Base-by-base conservation (phyloP, 306 rosid genomes). In the Oemleria cerasiformis region DNA sequence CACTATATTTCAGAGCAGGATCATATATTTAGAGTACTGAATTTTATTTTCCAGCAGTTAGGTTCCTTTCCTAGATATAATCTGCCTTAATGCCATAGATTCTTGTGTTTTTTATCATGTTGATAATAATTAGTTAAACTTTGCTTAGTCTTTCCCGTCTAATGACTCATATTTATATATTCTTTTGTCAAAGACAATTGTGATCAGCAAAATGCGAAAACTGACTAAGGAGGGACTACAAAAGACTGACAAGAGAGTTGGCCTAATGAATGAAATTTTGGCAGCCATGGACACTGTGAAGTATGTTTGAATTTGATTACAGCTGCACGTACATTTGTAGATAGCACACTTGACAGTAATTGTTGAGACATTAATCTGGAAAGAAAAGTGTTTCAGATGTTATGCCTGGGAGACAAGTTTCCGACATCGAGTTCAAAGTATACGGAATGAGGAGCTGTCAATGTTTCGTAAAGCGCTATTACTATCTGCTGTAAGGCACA, bases 381-480 rank as follows among this genome's bases (percentile, higher is more conserved):
- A 72, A 59, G 63, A 70, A 72, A 70, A 59, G 71, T 76, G 43
- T 82, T 79, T 72, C 87, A 92, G 98, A 85, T 88, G 95, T 78
- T 92, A 88, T 81, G 91, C 98, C 54, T 92, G 96, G 98, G 96
- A 92, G 76, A 78, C 83, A 67, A 92, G 98, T 83, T 90, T 92
- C 75, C 87, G 82, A 41, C 76, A 85, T 57, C 85, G 84, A 80
- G 81, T 88, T 73, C 95, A 85, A 82, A 79, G 80, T 79, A 82
- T 90, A 71, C 80, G 96, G 45, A 63, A 80, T 63, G 79, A 88
- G 4, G 95, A 90, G 77, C 82, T 92, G n/a, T 77, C 85, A 11
- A 11, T 86, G 91, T 82, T 92, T 60, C 88, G 89, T 38, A 82
- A 79, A 83, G 95, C 90, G n/a, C n/a, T n/a, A 63, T 70, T 90